Evolutionary conservation across 2,329 filamentous ascomycete genomes (phyloP).

Genomic region (Ophiostoma sp.): DNA sequence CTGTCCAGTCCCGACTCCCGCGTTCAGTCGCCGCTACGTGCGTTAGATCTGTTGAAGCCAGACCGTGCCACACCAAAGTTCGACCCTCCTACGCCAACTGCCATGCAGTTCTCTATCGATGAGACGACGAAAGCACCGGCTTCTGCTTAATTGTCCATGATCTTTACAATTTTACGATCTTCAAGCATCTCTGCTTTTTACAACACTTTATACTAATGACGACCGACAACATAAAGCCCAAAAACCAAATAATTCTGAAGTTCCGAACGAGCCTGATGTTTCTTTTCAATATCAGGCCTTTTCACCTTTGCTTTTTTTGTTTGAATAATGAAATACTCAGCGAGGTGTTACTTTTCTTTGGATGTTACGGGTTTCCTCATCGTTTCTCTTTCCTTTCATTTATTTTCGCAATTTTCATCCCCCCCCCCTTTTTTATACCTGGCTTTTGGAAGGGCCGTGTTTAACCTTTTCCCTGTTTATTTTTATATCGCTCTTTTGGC

Average conservation of each 20-base stretch:
- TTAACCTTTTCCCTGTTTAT: background rate
- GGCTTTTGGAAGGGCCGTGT: background rate
- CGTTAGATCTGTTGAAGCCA: background rate
- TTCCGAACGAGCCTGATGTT: no score
- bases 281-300: no score
- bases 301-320: no score
- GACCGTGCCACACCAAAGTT: slow-evolving; percentile 14
- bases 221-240: no score
- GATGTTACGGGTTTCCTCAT: no score
- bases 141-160: background rate
- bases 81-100: slow-evolving; percentile 28
- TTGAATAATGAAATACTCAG: background rate
- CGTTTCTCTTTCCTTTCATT: background rate
- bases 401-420: background rate
- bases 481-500: background rate
- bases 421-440: background rate
- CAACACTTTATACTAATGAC: background rate
- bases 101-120: slow-evolving; percentile 23
- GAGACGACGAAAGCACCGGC: background rate
- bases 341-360: background rate
- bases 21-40: background rate
- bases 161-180: background rate
- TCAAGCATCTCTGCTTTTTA: background rate
- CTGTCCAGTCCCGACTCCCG: background rate
- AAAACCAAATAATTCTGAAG: no score